phyloP scores from a whole-genome alignment of 2,329 filamentous ascomycete genomes.

The Penicillium polonicum region DNA sequence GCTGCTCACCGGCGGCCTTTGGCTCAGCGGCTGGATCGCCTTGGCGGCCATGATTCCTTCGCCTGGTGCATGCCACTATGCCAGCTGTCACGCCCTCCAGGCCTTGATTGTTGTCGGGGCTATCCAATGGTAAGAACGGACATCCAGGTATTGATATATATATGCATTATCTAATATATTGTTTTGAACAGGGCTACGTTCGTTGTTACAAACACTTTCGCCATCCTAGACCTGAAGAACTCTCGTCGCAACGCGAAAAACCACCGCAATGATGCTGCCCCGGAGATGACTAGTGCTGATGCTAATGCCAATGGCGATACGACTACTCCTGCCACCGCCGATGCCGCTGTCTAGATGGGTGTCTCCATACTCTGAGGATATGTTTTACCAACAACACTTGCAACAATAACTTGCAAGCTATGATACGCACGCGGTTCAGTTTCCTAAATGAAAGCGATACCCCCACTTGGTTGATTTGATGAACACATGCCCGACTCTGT shows the following conservation, averaged over 20 bases:
- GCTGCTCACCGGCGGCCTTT: slow-evolving; percentile 22
- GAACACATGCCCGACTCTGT: background rate
- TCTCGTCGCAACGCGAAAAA: slow-evolving; percentile 17
- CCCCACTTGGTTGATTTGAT: slow-evolving; percentile 3
- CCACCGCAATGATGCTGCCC: background rate
- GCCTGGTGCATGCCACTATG: slow-evolving; percentile 16
- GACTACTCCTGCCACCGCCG: background rate
- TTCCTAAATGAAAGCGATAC: slow-evolving; percentile 2
- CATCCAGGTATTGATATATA: background rate
- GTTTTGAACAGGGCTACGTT: slow-evolving; percentile 20
- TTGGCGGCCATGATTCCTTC: slow-evolving; percentile 22
- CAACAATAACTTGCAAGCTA: background rate
- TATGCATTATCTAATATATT: background rate
- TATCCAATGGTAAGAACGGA: slow-evolving; percentile 21
- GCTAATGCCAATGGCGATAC: too few relatives aligned
- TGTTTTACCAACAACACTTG: background rate
- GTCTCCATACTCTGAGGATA: background rate
- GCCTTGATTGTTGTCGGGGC: slow-evolving; percentile 23
- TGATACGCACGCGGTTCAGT: background rate
- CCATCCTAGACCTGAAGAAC: slow-evolving; percentile 22
- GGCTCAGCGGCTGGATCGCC: slow-evolving; percentile 26
- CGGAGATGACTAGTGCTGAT: background rate
- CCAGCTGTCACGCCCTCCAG: slow-evolving; percentile 23
- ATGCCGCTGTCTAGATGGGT: background rate
- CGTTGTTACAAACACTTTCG: slow-evolving; percentile 24